Conservation (phyloP, 805 yeast genomes). For the Saccharomycopsis fermentans region DNA sequence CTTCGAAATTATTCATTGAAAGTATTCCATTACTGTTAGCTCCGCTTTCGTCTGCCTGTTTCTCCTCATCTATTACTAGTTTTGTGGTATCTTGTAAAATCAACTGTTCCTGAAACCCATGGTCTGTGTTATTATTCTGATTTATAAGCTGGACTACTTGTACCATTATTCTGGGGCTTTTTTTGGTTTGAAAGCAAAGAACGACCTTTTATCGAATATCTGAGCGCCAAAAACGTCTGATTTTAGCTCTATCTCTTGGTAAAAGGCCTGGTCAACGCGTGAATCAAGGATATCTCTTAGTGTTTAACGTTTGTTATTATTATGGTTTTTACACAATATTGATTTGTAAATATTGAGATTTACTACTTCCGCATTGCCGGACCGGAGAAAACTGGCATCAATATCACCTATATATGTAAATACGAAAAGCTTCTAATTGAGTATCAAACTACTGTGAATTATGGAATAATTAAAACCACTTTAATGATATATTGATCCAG, state of each 20-base stretch:
- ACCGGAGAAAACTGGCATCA: no score
- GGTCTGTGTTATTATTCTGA: not conserved
- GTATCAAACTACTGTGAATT: not conserved
- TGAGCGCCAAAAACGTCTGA: no score
- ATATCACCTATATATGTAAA: no score
- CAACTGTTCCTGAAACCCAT: not conserved
- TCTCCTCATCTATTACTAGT: not conserved
- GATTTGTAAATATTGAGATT: not conserved
- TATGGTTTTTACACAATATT: not conserved
- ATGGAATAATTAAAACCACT: not conserved
- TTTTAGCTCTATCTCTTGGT: no score
- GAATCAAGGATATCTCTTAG: no score
- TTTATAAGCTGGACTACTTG: not conserved
- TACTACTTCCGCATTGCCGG: not conserved
- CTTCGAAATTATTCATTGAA: slow-evolving; percentile 22
- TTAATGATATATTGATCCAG: not conserved
- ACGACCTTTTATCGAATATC: no score
- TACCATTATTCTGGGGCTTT: no score
- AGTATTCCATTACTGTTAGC: not conserved
- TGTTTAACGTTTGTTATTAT: no score
- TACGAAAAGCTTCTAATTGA: no score
- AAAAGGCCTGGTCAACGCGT: no score
- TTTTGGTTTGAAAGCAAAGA: no score
- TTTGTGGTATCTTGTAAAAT: not conserved
- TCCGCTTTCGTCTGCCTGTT: not conserved